phyloP scores from a whole-genome alignment of 768 basidiomycete species.

The Pisolithus microcarpus region DNA sequence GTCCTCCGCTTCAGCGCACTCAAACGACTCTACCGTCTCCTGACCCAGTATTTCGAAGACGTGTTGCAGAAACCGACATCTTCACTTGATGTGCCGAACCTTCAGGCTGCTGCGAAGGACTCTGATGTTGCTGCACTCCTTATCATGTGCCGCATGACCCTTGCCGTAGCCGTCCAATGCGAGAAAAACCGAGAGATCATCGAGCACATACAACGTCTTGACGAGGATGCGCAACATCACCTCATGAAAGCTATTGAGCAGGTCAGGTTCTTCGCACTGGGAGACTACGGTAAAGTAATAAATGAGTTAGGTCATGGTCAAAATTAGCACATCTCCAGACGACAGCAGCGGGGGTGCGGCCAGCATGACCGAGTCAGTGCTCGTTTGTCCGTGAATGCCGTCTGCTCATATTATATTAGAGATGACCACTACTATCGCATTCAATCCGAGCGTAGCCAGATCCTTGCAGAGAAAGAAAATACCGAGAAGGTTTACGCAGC shows the following conservation, averaged over 20 bases:
- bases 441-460: slow-evolving; percentile 71
- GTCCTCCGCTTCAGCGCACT: slow-evolving; percentile 77
- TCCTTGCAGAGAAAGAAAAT: slow-evolving; percentile 79
- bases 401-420: slow-evolving; percentile 32
- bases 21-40: slow-evolving; percentile 79
- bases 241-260: slow-evolving; percentile 94
- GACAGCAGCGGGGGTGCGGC: slow-evolving; percentile 45
- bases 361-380: slow-evolving; percentile 74
- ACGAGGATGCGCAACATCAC: slow-evolving; percentile 77
- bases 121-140: slow-evolving; percentile 57
- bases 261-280: slow-evolving; percentile 36
- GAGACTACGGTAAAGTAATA: background rate
- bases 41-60: slow-evolving; percentile 84
- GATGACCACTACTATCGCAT: slow-evolving; percentile 87
- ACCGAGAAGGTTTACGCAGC: slow-evolving; percentile 74
- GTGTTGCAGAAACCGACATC: slow-evolving; percentile 74
- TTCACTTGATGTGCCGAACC: slow-evolving; percentile 77
- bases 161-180: slow-evolving; percentile 85
- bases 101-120: slow-evolving; percentile 81
- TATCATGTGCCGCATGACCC: slow-evolving; percentile 70
- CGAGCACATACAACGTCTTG: slow-evolving; percentile 77
- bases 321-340: slow-evolving; percentile 49
- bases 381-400: slow-evolving; percentile 3
- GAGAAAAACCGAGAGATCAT: slow-evolving; percentile 85
- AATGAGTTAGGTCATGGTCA: slow-evolving; percentile 60